Conservation (phyloP, 192 early-diverging fungal genomes). For the Chytriomyces sp. region DNA sequence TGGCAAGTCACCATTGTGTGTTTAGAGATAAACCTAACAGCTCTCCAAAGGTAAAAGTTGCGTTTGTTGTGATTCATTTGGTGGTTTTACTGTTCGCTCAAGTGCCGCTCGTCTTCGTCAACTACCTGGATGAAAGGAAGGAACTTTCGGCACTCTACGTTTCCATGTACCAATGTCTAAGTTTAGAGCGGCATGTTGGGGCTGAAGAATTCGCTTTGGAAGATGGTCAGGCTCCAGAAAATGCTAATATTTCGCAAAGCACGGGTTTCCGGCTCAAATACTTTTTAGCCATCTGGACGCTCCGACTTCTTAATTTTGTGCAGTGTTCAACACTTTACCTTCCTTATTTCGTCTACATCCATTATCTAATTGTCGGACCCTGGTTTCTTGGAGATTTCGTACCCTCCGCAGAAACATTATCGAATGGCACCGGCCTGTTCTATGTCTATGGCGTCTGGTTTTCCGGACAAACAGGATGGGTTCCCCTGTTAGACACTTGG, state of each 20-base stretch:
- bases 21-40: too few relatives aligned
- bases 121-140: too few relatives aligned
- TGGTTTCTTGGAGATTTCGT: conserved; percentile 75
- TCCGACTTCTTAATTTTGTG: conserved; percentile 50
- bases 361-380: conserved; percentile 56
- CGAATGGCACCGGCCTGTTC: conserved; percentile 31
- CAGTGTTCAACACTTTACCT: conserved; percentile 54
- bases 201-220: too few relatives aligned
- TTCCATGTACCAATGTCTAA: too few relatives aligned
- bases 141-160: too few relatives aligned
- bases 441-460: conserved; percentile 38
- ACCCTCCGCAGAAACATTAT: conserved; percentile 31
- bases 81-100: neutral
- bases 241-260: too few relatives aligned
- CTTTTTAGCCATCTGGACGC: neutral
- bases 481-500: conserved; percentile 31
- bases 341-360: conserved; percentile 47
- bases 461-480: conserved; percentile 8
- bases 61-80: neutral
- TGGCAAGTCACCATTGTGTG: neutral
- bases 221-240: too few relatives aligned
- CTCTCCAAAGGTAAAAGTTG: conserved; percentile 32
- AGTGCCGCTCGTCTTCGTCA: neutral
- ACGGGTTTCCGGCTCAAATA: neutral
- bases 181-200: too few relatives aligned